Evolutionary conservation across 306 rosid genomes (phyloP).

Genomic region (Mimosa bimucronata): DNA sequence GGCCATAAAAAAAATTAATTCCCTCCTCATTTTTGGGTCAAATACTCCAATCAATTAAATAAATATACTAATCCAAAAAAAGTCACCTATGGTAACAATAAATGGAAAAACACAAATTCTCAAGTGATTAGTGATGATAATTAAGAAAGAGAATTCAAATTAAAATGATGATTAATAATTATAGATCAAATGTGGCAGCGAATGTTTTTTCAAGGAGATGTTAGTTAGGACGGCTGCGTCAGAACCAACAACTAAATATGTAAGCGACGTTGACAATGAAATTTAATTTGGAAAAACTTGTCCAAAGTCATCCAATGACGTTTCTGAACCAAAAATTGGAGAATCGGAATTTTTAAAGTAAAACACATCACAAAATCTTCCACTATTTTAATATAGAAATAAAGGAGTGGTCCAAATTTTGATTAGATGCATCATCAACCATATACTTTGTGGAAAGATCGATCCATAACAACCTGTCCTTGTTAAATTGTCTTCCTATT

Average conservation of each 20-base stretch:
- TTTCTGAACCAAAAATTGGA: not conserved
- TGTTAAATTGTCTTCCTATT: not conserved
- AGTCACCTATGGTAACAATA: not conserved
- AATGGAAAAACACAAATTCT: not conserved
- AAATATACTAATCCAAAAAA: not conserved
- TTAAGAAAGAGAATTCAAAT: not conserved
- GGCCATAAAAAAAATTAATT: not conserved
- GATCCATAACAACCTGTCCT: not conserved
- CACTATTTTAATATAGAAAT: not conserved
- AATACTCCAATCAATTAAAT: not conserved
- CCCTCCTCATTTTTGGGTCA: not conserved
- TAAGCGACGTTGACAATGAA: not conserved
- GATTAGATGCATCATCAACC: slow-evolving; percentile 37
- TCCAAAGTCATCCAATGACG: not conserved
- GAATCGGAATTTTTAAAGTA: slow-evolving; percentile 6
- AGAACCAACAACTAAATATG: slow-evolving; percentile 10
- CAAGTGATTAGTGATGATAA: not conserved
- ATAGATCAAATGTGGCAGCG: not conserved
- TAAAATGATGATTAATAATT: not conserved
- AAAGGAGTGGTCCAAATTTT: slow-evolving; percentile 24
- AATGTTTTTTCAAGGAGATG: not conserved
- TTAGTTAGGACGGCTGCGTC: slow-evolving; percentile 4
- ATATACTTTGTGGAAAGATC: not conserved
- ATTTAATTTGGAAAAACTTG: not conserved
- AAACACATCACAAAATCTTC: not conserved